Percentiles rank a stretch among this genome's conserved stretches.
Conservation (phyloP, 352 stramenopile genomes). For the Globisporangium spinosum region DNA sequence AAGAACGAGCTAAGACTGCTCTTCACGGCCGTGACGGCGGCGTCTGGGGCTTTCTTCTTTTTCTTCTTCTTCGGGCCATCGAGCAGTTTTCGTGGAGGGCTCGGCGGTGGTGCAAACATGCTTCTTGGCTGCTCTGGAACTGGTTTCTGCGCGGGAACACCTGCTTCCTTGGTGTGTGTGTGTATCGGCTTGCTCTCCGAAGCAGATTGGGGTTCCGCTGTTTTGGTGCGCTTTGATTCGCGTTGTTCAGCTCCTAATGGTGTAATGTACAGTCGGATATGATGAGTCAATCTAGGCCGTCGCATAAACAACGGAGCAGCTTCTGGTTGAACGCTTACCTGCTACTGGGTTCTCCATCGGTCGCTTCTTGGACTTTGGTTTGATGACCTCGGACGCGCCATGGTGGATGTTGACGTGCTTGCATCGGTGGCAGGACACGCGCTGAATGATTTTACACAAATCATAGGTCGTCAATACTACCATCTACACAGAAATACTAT, state of each 20-base stretch:
- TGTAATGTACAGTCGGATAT: not conserved
- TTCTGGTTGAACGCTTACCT: not conserved
- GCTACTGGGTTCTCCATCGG: not conserved
- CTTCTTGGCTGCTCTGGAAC: conserved; percentile 22
- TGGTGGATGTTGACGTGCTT: conserved; percentile 38
- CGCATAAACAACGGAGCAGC: not conserved
- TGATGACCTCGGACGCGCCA: conserved; percentile 47
- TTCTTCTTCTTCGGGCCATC: conserved; percentile 79
- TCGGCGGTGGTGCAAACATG: conserved; percentile 48
- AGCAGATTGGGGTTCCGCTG: not conserved
- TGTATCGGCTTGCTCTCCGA: not conserved
- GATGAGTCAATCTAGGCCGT: not conserved
- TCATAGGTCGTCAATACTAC: not conserved
- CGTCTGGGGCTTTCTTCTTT: conserved; percentile 30
- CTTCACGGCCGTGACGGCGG: conserved; percentile 49
- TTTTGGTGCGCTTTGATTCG: conserved; percentile 30
- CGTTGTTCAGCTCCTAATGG: conserved; percentile 3
- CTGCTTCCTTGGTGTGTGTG: not conserved
- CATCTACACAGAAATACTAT: not conserved
- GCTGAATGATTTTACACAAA: conserved; percentile 24
- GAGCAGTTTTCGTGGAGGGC: conserved; percentile 62
- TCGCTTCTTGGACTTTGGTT: conserved; percentile 50
- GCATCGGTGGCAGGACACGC: conserved; percentile 53
- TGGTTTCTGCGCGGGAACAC: not conserved
- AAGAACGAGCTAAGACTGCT: conserved; percentile 67